These are phyloP conservation scores for Immersiporthe knoxdaviesiana DNA, from an alignment of 2,329 filamentous ascomycete genomes.

Conservation along the genomic window DNA sequence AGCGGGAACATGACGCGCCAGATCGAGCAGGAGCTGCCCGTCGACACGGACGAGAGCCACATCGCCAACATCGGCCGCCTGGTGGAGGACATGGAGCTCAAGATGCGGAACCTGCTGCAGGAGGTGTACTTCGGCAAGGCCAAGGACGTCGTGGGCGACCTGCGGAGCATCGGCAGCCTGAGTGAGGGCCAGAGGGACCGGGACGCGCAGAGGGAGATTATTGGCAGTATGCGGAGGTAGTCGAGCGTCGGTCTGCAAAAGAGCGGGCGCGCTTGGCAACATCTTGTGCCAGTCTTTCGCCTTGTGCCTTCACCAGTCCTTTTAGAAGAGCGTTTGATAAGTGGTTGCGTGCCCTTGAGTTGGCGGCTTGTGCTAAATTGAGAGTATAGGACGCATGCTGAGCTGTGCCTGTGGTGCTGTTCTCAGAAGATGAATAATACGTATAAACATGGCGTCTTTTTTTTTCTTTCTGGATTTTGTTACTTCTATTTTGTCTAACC, in stretches of 20 bases:
- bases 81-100: constrained; percentile 99
- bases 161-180: constrained; percentile 82
- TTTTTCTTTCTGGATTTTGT: neutral
- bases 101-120: constrained; percentile 97
- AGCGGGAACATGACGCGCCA: constrained; percentile 98
- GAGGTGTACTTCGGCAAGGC: constrained; percentile 99
- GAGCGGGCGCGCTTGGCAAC: neutral
- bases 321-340: neutral
- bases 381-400: constrained; percentile 14
- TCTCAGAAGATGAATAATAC: constrained; percentile 6
- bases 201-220: constrained; percentile 86
- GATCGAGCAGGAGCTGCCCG: constrained; percentile 86
- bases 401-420: constrained; percentile 15
- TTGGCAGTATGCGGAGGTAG: constrained; percentile 61
- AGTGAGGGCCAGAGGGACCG: constrained; percentile 84
- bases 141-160: constrained; percentile 94
- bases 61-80: constrained; percentile 92
- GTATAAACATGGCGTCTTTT: constrained; percentile 23
- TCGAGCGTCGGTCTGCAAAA: neutral
- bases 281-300: neutral
- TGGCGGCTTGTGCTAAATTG: neutral
- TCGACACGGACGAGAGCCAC: constrained; percentile 89
- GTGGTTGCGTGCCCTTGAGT: neutral
- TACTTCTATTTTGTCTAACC: neutral
- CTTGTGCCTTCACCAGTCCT: neutral